These are phyloP conservation scores for Paracoccidioides lutzii DNA, from an alignment of 2,329 filamentous ascomycete species.

Conservation along the genomic window DNA sequence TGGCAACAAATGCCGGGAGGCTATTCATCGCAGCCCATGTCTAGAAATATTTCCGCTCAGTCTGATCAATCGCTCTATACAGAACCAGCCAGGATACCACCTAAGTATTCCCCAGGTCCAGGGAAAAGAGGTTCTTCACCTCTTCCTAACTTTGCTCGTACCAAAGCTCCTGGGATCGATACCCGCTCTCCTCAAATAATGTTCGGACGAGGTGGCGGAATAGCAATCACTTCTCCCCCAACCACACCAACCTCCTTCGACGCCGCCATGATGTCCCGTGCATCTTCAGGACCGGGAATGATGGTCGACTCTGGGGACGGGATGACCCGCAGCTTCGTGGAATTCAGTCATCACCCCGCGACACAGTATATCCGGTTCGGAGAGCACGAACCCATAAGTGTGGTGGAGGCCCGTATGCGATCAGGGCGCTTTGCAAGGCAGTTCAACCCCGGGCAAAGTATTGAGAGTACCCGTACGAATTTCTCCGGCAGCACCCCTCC, in stretches of 20 bases:
- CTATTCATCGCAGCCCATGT: constrained; percentile 20
- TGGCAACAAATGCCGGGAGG: constrained; percentile 10
- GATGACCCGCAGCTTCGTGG: constrained; percentile 9
- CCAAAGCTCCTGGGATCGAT: not conserved
- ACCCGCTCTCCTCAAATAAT: constrained; percentile 2
- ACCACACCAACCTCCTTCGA: constrained; percentile 8
- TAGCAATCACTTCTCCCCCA: constrained; percentile 5
- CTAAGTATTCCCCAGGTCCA: constrained; percentile 6
- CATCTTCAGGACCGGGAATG: constrained; percentile 16
- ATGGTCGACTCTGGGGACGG: constrained; percentile 14
- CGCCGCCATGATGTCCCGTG: constrained; percentile 12
- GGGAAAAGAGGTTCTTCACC: not conserved
- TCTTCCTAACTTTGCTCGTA: not conserved
- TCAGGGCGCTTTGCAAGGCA: constrained; percentile 8
- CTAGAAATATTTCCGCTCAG: constrained; percentile 16
- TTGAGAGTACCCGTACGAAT: not conserved
- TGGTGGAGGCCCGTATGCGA: constrained; percentile 14
- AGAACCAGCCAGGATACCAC: constrained; percentile 11
- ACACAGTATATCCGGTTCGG: constrained; percentile 16
- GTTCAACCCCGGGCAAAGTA: not conserved
- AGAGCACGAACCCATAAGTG: constrained; percentile 12
- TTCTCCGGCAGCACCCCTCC: constrained; percentile 4
- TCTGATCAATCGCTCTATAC: constrained; percentile 16
- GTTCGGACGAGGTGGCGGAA: constrained; percentile 6
- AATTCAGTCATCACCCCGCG: constrained; percentile 7